These are phyloP conservation scores for Candida berthetii DNA, from an alignment of 805 yeast species.

Conservation along the genomic window DNA sequence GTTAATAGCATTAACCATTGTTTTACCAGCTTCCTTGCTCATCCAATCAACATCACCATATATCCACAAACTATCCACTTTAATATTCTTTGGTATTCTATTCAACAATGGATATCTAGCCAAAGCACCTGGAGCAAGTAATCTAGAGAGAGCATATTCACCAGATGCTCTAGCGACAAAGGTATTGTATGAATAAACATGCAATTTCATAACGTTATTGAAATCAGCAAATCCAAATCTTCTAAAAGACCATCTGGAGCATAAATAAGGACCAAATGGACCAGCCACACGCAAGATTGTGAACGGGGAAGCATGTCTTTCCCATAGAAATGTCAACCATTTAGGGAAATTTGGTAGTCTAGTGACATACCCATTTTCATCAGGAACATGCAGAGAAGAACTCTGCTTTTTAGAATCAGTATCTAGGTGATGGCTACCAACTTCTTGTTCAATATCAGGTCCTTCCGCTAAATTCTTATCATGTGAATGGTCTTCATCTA, in stretches of 20 bases:
- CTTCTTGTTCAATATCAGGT: constrained; percentile 27
- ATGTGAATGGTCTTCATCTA: constrained; percentile 1
- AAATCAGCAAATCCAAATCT: constrained; percentile 28
- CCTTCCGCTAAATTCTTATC: constrained; percentile 11
- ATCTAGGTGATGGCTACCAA: constrained; percentile 12
- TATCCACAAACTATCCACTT: constrained; percentile 37
- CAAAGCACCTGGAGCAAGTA: constrained; percentile 52
- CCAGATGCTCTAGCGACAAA: constrained; percentile 57
- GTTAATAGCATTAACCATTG: constrained; percentile 30
- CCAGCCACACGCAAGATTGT: constrained; percentile 42
- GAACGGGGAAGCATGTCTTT: constrained; percentile 48
- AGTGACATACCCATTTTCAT: constrained; percentile 26
- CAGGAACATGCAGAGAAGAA: constrained; percentile 19
- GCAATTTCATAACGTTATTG: constrained; percentile 34
- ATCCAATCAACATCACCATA: constrained; percentile 73
- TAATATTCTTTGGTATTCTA: constrained; percentile 35
- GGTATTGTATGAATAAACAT: constrained; percentile 44
- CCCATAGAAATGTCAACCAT: constrained; percentile 42
- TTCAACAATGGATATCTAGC: constrained; percentile 53
- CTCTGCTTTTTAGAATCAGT: constrained; percentile 10
- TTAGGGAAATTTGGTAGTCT: constrained; percentile 28
- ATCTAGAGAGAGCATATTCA: constrained; percentile 54
- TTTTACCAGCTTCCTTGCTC: constrained; percentile 54
- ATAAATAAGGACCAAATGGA: constrained; percentile 45
- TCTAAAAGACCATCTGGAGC: constrained; percentile 50